Evolutionary conservation across 2,329 filamentous ascomycete species (phyloP).

Genomic region (Ambrosiella beaveri): DNA sequence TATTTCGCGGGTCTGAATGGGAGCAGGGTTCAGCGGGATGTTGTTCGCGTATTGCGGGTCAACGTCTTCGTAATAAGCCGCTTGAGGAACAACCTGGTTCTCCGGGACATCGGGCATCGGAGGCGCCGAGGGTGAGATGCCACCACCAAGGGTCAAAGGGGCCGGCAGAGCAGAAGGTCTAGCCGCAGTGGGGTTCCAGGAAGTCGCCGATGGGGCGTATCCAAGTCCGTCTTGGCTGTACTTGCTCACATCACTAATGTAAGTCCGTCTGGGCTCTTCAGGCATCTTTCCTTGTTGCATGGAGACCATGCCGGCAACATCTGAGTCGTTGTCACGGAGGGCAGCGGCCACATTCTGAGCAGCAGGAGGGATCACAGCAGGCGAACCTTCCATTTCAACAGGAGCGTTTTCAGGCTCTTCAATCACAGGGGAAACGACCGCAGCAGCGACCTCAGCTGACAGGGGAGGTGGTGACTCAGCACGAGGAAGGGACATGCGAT

Average conservation of each 20-base stretch:
- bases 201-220: not conserved
- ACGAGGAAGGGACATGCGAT: slow-evolving; percentile 30
- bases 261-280: slow-evolving; percentile 20
- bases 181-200: slow-evolving; percentile 15
- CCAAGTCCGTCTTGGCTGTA: slow-evolving; percentile 44
- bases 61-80: slow-evolving; percentile 77
- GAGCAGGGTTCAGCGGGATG: slow-evolving; percentile 14
- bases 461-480: slow-evolving; percentile 49
- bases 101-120: not conserved
- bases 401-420: not conserved
- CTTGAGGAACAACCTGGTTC: slow-evolving; percentile 16
- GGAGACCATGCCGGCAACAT: slow-evolving; percentile 57
- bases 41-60: slow-evolving; percentile 60
- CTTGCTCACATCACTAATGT: slow-evolving; percentile 49
- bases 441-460: slow-evolving; percentile 29
- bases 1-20: not conserved
- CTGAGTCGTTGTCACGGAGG: slow-evolving; percentile 47
- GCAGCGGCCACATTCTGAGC: not conserved
- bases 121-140: not conserved
- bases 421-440: slow-evolving; percentile 31
- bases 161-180: slow-evolving; percentile 24
- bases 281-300: slow-evolving; percentile 37
- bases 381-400: slow-evolving; percentile 62
- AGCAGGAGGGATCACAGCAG: slow-evolving; percentile 23
- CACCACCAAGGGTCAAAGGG: slow-evolving; percentile 17